Conservation (phyloP, 2,329 filamentous ascomycete genomes). For the Orbilia oligospora region DNA sequence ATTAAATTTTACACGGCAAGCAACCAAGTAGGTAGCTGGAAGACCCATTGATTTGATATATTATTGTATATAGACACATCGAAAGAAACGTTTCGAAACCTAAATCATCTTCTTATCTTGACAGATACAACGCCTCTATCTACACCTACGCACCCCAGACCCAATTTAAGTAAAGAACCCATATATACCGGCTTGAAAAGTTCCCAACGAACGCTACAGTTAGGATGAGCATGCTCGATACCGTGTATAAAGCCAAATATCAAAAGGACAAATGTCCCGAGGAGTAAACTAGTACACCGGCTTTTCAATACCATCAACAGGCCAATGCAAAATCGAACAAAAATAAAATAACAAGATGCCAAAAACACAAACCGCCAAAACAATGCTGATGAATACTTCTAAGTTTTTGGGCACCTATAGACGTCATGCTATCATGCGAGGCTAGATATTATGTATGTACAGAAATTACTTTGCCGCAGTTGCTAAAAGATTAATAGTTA, state of each 20-base stretch:
- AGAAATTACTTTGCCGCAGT: constrained; percentile 14
- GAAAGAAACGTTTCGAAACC: not conserved
- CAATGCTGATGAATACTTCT: constrained; percentile 42
- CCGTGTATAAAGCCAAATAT: not conserved
- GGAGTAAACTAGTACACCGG: not conserved
- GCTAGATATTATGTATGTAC: constrained; percentile 43
- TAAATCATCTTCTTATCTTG: constrained; percentile 2
- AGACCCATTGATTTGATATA: constrained; percentile 4
- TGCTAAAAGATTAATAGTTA: constrained; percentile 25
- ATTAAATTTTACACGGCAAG: not conserved
- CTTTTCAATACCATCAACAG: constrained; percentile 19
- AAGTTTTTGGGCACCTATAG: constrained; percentile 31
- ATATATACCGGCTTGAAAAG: not conserved
- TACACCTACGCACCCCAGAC: constrained; percentile 8
- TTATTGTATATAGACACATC: constrained; percentile 10
- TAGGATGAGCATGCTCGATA: not conserved
- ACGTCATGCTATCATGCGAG: constrained; percentile 43
- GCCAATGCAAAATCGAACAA: constrained; percentile 12
- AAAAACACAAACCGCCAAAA: constrained; percentile 43
- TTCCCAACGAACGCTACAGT: not conserved
- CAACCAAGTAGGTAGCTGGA: too few species aligned
- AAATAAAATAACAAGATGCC: constrained; percentile 6
- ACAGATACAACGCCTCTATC: constrained; percentile 15
- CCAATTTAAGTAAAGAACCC: not conserved
- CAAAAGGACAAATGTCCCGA: not conserved